Evolutionary conservation across 495 filamentous ascomycete genomes (phyloP).

Genomic region (Daldinia concentrica): DNA sequence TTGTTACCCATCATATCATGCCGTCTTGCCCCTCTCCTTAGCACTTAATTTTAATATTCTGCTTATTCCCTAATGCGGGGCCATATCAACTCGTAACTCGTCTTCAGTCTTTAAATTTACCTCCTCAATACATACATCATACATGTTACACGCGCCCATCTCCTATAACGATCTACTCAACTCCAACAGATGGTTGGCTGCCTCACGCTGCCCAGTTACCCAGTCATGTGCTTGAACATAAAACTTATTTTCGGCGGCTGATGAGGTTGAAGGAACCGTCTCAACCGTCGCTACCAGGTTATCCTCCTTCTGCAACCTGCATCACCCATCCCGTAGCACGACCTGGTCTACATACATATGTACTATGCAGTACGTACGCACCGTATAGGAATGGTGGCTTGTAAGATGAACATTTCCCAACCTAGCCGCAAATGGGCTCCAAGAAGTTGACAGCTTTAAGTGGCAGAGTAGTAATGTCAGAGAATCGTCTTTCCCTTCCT

Average conservation of each 20-base stretch:
- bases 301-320: slow-evolving; percentile 15
- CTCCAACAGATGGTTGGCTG: slow-evolving; percentile 13
- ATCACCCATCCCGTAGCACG: background rate
- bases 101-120: background rate
- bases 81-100: slow-evolving; percentile 10
- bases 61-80: slow-evolving; percentile 32
- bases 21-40: background rate
- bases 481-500: slow-evolving; percentile 16
- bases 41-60: slow-evolving; percentile 3
- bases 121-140: slow-evolving; percentile 6
- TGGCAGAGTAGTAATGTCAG: slow-evolving; percentile 32
- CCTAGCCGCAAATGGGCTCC: slow-evolving; percentile 18
- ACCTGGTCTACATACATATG: slow-evolving; percentile 1
- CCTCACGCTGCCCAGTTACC: slow-evolving; percentile 15
- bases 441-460: slow-evolving; percentile 13
- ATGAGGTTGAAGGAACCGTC: slow-evolving; percentile 26
- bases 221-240: slow-evolving; percentile 17
- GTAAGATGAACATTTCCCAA: slow-evolving; percentile 24
- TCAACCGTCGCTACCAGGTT: slow-evolving; percentile 13
- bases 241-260: slow-evolving; percentile 34
- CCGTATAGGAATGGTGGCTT: slow-evolving; percentile 18
- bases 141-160: slow-evolving; percentile 9
- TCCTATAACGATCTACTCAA: slow-evolving; percentile 30
- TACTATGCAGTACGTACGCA: slow-evolving; percentile 7
- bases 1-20: background rate